A percentile compares a stretch with the other conserved stretches of the same genome.
These are phyloP conservation scores for Litsea cubeba DNA, from an alignment of 164 flowering plant species.

Conservation along the genomic window DNA sequence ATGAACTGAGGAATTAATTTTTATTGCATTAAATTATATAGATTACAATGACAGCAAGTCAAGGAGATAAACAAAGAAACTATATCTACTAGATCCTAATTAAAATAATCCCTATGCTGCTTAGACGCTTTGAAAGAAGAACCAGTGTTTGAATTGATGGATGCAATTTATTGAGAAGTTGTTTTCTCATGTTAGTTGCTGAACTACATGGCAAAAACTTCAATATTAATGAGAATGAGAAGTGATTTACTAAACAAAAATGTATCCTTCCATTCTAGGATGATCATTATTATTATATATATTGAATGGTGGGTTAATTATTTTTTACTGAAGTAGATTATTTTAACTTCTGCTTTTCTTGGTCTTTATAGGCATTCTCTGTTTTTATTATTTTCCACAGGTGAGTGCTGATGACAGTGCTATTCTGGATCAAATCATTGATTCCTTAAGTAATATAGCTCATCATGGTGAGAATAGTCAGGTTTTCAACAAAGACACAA, in stretches of 20 bases:
- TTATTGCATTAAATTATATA: too few relatives aligned
- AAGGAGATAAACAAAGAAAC: too few relatives aligned
- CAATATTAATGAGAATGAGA: not conserved
- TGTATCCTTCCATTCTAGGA: not conserved
- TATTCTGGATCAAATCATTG: slow-evolving; percentile 72
- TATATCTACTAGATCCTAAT: too few relatives aligned
- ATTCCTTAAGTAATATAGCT: slow-evolving; percentile 72
- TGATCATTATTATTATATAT: not conserved
- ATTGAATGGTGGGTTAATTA: not conserved
- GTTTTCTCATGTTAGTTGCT: too few relatives aligned
- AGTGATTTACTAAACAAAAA: not conserved
- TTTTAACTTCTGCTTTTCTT: slow-evolving; percentile 1
- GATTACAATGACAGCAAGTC: too few relatives aligned
- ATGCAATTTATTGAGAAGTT: too few relatives aligned
- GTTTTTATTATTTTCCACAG: slow-evolving; percentile 31
- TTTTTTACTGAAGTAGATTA: not conserved
- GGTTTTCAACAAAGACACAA: slow-evolving; percentile 19
- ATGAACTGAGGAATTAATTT: too few relatives aligned
- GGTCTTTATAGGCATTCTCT: slow-evolving; percentile 2
- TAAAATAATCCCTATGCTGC: too few relatives aligned
- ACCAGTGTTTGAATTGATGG: too few relatives aligned
- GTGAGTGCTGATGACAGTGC: slow-evolving; percentile 76
- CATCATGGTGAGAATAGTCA: slow-evolving; percentile 31
- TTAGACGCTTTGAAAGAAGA: too few relatives aligned
- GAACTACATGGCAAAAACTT: too few relatives aligned